Evolutionary conservation across 495 filamentous ascomycete genomes (phyloP), one percentile per base, ranked within the genome.

Genomic region (Tuber indicum): DNA sequence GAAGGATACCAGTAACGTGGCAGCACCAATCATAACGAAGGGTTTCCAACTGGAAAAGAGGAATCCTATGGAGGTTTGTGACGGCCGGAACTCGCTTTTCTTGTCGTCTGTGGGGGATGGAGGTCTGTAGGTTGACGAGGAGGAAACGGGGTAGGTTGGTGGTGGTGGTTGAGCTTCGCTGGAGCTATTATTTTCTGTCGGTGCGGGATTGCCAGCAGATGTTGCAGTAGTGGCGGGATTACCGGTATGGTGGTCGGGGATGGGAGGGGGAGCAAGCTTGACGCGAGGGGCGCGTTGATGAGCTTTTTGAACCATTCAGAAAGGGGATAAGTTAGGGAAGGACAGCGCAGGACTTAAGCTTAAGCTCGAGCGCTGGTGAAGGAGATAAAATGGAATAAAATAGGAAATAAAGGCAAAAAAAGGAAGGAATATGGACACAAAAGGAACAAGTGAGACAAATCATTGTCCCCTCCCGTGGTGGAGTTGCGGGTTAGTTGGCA

Each of bases 101-200:
- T 80, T 79, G n/a, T 80, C 71, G 77, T 80, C 78, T 41, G 44
- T 44, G 44, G 70, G 73, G n/a, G 52, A 80, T 44, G 74, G 71
- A 26, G 78, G 77, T 44, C 62, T 46, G 46, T 79, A 80, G 58
- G 77, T 80, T 39, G 78, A 80, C 23, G 78, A 76, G 36, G 78
- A 80, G 45, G 78, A 79, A 73, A 80, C 62, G 46, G 78, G 74
- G 78, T 80, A 79, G 21, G 77, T 66, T 14, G 74, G 78, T 21
- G 43, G 71, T 41, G 10, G 52, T 17, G 77, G 77, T 14, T 75
- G 78, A 26, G 52, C n/a, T 45, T 73, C 45, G 26, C 72, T 69
- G 32, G 58, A 16, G 10, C 78, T 43, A 36, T 77, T 43, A 36
- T 77, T 47, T 46, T 79, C 73, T 62, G 47, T 47, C 6, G 74